A percentile compares a stretch with the other conserved stretches of the same genome.
These are phyloP conservation scores for Leccinellum luteum DNA, from an alignment of 768 basidiomycete genomes.

Conservation along the genomic window DNA sequence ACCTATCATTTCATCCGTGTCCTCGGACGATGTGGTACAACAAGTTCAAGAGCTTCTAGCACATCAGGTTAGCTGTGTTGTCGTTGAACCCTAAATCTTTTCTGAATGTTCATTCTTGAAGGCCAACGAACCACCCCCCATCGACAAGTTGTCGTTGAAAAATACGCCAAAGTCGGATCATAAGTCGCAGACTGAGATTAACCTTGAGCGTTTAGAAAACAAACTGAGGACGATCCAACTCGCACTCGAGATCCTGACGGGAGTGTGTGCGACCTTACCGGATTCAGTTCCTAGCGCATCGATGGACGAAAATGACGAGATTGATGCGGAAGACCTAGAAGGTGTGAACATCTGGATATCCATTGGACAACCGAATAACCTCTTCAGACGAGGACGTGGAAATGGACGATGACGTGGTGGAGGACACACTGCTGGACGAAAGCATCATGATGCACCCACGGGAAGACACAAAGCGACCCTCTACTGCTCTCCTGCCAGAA, in stretches of 20 bases:
- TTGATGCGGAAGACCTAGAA: neutral
- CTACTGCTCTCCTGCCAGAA: constrained; percentile 44
- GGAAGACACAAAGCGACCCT: constrained; percentile 30
- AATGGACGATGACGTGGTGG: neutral
- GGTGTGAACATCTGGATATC: neutral
- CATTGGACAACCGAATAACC: neutral
- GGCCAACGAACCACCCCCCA: constrained; percentile 45
- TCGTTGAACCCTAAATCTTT: neutral
- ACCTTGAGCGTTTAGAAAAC: constrained; percentile 71
- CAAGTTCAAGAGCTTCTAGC: constrained; percentile 51
- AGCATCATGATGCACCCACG: neutral
- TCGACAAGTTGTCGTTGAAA: constrained; percentile 60
- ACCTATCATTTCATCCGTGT: constrained; percentile 60
- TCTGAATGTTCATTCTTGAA: constrained; percentile 21
- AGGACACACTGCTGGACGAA: constrained; percentile 18
- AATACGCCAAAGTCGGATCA: constrained; percentile 75
- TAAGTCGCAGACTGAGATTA: constrained; percentile 61
- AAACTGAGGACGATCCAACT: constrained; percentile 72
- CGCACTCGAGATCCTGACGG: constrained; percentile 85
- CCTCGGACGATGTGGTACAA: constrained; percentile 49
- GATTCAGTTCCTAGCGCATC: neutral
- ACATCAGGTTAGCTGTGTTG: constrained; percentile 41
- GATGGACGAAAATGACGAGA: neutral
- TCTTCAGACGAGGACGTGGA: constrained; percentile 12
- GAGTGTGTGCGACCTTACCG: constrained; percentile 66